Conservation (phyloP, 495 filamentous ascomycete species). For the Xylaria curta region DNA sequence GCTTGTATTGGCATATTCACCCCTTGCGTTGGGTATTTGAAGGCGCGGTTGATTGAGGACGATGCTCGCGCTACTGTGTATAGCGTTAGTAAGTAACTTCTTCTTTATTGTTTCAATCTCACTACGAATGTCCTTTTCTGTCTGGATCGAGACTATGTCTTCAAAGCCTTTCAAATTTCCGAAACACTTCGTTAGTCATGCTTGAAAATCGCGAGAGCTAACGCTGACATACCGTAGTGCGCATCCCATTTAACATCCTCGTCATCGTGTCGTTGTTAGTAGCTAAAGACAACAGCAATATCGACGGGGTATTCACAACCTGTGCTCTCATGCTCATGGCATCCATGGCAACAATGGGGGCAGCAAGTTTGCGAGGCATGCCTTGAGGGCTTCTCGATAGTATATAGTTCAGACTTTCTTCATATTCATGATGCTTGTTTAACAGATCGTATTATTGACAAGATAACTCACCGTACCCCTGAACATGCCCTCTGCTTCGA, state of each 20-base stretch:
- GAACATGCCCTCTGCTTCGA: background rate
- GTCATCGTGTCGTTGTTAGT: constrained; percentile 56
- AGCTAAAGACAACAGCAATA: constrained; percentile 49
- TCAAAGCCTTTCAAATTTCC: constrained; percentile 3
- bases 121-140: background rate
- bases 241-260: constrained; percentile 62
- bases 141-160: background rate
- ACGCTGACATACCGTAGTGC: constrained; percentile 33
- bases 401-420: background rate
- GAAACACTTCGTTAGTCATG: background rate
- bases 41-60: constrained; percentile 57
- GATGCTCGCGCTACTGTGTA: constrained; percentile 59
- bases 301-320: constrained; percentile 42
- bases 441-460: background rate
- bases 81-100: constrained; percentile 38
- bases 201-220: background rate
- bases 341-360: constrained; percentile 38
- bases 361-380: constrained; percentile 37
- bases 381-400: constrained; percentile 22
- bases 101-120: background rate
- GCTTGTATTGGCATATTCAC: constrained; percentile 61
- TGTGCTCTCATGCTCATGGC: constrained; percentile 46
- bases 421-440: background rate
- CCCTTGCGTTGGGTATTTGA: constrained; percentile 57
- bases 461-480: background rate